Percentiles rank a stretch among this genome's conserved stretches.
Conservation (phyloP, 371 early-diverging fungal genomes). For the Circinella minor region DNA sequence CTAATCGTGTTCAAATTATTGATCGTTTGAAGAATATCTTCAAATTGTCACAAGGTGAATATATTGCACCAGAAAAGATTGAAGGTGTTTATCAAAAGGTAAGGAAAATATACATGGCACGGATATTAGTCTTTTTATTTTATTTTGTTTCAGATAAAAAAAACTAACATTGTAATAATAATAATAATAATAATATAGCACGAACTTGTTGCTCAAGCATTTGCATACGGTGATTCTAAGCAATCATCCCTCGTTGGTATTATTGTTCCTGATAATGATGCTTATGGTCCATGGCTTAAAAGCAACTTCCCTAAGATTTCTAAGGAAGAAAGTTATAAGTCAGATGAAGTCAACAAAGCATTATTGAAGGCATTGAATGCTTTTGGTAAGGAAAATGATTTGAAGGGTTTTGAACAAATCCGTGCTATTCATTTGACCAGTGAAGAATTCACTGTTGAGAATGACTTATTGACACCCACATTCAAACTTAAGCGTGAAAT, state of each 20-base stretch:
- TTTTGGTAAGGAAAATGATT: slow-evolving; percentile 68
- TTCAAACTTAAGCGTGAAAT: slow-evolving; percentile 87
- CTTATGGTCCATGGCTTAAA: slow-evolving; percentile 44
- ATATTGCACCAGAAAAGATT: slow-evolving; percentile 98
- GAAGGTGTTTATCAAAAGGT: slow-evolving; percentile 78
- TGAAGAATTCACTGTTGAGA: slow-evolving; percentile 85
- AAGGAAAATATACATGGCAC: background rate
- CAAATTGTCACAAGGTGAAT: slow-evolving; percentile 95
- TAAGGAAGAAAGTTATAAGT: slow-evolving; percentile 58
- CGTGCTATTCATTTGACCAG: slow-evolving; percentile 72
- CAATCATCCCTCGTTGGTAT: slow-evolving; percentile 85
- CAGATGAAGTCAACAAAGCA: slow-evolving; percentile 58
- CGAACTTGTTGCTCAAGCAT: slow-evolving; percentile 75
- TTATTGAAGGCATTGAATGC: slow-evolving; percentile 62
- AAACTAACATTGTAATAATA: slow-evolving; percentile 15
- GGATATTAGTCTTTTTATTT: too few species aligned
- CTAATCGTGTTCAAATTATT: slow-evolving; percentile 85
- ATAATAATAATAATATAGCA: slow-evolving; percentile 39
- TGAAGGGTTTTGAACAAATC: slow-evolving; percentile 90
- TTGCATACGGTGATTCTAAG: slow-evolving; percentile 92
- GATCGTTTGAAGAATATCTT: slow-evolving; percentile 99
- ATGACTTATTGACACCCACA: slow-evolving; percentile 79
- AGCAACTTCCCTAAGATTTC: slow-evolving; percentile 46
- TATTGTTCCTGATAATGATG: slow-evolving; percentile 80
- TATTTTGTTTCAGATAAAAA: background rate